These are phyloP conservation scores for Zymoseptoria passerinii DNA, from an alignment of 2,329 filamentous ascomycete species.

Conservation along the genomic window DNA sequence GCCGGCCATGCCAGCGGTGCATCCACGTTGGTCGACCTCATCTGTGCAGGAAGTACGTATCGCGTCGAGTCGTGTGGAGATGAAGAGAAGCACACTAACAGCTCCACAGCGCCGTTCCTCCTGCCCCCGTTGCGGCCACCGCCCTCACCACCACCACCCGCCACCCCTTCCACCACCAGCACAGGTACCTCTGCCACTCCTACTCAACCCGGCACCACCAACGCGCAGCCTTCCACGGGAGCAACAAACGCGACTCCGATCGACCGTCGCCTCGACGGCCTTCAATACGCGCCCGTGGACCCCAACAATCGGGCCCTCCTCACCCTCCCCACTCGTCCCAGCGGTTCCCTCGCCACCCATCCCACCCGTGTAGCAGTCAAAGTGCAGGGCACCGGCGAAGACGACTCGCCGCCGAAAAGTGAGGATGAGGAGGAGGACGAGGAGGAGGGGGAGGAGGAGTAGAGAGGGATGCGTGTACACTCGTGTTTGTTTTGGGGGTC, in stretches of 20 bases:
- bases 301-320: not conserved
- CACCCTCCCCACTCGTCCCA: not conserved
- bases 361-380: not conserved
- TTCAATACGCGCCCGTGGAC: not conserved
- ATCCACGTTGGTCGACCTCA: not conserved
- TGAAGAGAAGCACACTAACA: not conserved
- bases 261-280: not conserved
- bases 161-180: not conserved
- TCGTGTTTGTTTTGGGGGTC: not conserved
- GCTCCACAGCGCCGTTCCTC: not conserved
- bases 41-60: not conserved
- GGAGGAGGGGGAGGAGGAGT: not conserved
- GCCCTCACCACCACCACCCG: too few species aligned
- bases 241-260: not conserved
- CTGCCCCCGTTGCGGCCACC: not conserved
- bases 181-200: not conserved
- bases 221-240: not conserved
- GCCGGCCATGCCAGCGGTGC: not conserved
- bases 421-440: not conserved
- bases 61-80: not conserved
- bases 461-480: not conserved
- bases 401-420: not conserved
- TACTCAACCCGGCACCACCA: not conserved
- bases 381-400: not conserved
- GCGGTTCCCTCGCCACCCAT: not conserved